Base-by-base conservation (phyloP, 1,139 yeast species). In the Yamadazyma sp. region DNA sequence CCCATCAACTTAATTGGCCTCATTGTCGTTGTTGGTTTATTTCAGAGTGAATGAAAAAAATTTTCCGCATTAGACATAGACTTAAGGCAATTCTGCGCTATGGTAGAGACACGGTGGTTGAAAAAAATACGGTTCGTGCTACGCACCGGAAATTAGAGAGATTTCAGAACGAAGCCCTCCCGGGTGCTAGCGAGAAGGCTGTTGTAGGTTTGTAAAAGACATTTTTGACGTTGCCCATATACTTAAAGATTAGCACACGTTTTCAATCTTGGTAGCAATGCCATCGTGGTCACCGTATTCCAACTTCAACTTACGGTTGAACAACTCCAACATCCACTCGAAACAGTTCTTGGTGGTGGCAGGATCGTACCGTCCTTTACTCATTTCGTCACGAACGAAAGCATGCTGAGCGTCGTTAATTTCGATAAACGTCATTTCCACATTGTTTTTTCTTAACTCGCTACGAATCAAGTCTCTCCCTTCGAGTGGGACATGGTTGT, bases 351-450 rank as follows among this genome's bases (percentile, higher is more conserved):
- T 71, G 29, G 94, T 84, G 41, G 82, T 75, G 6, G 89, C 87
- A 9, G 89, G 81, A 56, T 86, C 94, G 55, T 79, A 86, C 50
- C 94, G 70, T 5, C 88, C 95, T 62, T 85, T 86, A 50, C 87
- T 81, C 50, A 69, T 63, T 54, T 85, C 94, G 56, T 86, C 95
- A 47, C 95, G 71, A 38, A 86, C 81, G 55, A 85, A 86, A 0
- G 95, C 94, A 51, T 86, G 95, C 59, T 85, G 91, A 12, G 64
- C 94, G 48, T 80, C 91, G 48, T 83, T 79, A 42, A 85, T 69
- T 60, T 86, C 95, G 61, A 81, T 72, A 55, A 85, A 83, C 1
- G 89, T 81, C 64, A 83, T 77, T 39, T 72, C 79, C 36, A 81
- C 84, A 17, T 73, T 72, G 30, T 77, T 71, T 37, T 77, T 75